These are phyloP conservation scores for Nyctanthes arbortristis DNA, from an alignment of 257 asterid genomes.

Conservation along the genomic window DNA sequence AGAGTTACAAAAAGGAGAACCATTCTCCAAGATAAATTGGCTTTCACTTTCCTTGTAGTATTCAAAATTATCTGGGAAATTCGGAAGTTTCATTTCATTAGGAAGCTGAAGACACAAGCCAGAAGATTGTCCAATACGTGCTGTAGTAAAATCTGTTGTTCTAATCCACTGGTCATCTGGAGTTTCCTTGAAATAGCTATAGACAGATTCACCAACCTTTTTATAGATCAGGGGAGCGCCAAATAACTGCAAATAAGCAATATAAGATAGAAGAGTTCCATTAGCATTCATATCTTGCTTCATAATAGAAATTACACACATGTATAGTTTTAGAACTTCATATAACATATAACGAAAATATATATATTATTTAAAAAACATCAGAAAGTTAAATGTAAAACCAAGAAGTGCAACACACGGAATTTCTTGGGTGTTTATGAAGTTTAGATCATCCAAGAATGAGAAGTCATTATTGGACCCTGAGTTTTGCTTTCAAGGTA, in stretches of 20 bases:
- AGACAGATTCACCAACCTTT: slow-evolving; percentile 32
- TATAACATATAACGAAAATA: too few species aligned
- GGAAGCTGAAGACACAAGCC: slow-evolving; percentile 73
- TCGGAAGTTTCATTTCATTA: slow-evolving; percentile 48
- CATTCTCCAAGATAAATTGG: slow-evolving; percentile 40
- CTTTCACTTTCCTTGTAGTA: slow-evolving; percentile 50
- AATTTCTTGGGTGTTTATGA: too few species aligned
- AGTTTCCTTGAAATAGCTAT: slow-evolving; percentile 39
- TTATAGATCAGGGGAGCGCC: slow-evolving; percentile 83
- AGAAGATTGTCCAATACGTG: slow-evolving; percentile 78
- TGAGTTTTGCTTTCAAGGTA: too few species aligned
- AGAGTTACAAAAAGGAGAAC: slow-evolving; percentile 41
- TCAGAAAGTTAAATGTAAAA: too few species aligned
- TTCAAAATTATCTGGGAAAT: slow-evolving; percentile 49
- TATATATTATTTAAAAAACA: too few species aligned
- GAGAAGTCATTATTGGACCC: too few species aligned
- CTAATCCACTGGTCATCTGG: slow-evolving; percentile 87
- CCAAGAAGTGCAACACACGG: too few species aligned
- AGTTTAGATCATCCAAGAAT: too few species aligned
- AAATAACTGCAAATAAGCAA: slow-evolving; percentile 56
- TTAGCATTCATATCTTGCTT: slow-evolving; percentile 10
- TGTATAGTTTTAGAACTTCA: too few species aligned
- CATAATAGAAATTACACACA: too few species aligned
- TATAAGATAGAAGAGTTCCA: background rate
- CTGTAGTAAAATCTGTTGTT: slow-evolving; percentile 72